Percentiles rank a stretch among this genome's conserved stretches.
Evolutionary conservation across 1,139 yeast species (phyloP).

Genomic region (Pichia cactophila): DNA sequence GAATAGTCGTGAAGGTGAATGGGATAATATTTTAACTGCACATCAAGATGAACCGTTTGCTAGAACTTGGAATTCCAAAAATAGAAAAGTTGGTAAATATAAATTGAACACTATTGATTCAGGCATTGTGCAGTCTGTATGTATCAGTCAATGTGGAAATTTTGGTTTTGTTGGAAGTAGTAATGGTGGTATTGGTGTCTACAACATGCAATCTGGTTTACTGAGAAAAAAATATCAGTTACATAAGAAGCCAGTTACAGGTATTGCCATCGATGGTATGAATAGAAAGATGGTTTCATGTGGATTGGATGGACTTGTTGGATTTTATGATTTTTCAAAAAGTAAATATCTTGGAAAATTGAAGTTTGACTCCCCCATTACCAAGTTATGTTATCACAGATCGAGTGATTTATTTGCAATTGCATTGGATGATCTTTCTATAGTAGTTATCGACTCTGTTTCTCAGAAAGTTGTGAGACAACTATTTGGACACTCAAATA

Average conservation of each 20-base stretch:
- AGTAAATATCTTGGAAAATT: conserved; percentile 64
- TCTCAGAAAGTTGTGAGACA: conserved; percentile 82
- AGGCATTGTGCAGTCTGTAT: conserved; percentile 73
- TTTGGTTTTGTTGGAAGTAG: conserved; percentile 92
- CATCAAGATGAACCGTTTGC: conserved; percentile 82
- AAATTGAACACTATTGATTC: conserved; percentile 65
- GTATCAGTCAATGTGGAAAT: conserved; percentile 89
- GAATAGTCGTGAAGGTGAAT: conserved; percentile 74
- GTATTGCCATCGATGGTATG: conserved; percentile 83
- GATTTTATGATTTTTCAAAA: conserved; percentile 77
- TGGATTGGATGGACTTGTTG: conserved; percentile 85
- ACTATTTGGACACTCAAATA: conserved; percentile 81
- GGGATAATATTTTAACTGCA: conserved; percentile 93
- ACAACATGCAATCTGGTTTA: conserved; percentile 85
- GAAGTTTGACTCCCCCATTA: conserved; percentile 68
- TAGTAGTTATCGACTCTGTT: conserved; percentile 73
- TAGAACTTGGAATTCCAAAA: conserved; percentile 84
- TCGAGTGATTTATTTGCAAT: conserved; percentile 81
- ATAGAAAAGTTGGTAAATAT: conserved; percentile 75
- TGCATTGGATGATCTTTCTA: conserved; percentile 78
- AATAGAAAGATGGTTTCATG: conserved; percentile 79
- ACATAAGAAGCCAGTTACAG: conserved; percentile 80
- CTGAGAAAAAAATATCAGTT: conserved; percentile 55
- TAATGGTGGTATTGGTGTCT: conserved; percentile 79
- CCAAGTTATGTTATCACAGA: conserved; percentile 67